A percentile compares a stretch with the other conserved stretches of the same genome.
Conservation (phyloP, 306 rosid species). For the Phaseolus lunatus region DNA sequence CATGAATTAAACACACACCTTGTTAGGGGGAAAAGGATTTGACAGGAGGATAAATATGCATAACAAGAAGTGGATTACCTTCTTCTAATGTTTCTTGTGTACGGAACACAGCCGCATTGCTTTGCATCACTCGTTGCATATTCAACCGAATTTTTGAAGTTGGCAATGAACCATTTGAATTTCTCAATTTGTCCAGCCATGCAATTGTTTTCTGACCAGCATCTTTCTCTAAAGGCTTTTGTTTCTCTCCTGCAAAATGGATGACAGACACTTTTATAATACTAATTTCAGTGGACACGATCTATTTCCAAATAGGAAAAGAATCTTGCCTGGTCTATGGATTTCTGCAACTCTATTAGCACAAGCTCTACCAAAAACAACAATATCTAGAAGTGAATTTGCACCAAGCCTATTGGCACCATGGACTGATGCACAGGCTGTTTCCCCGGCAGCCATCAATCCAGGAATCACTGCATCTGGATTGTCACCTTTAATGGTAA, state of each 20-base stretch:
- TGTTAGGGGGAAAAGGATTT: background rate
- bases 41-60: background rate
- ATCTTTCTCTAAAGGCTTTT: conserved; percentile 86
- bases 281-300: background rate
- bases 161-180: conserved; percentile 83
- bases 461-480: conserved; percentile 81
- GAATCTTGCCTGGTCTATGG: conserved; percentile 73
- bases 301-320: background rate
- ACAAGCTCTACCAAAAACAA: conserved; percentile 92
- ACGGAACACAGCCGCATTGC: conserved; percentile 97
- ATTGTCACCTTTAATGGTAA: conserved; percentile 73
- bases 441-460: conserved; percentile 93
- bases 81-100: conserved; percentile 93
- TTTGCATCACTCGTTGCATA: conserved; percentile 98
- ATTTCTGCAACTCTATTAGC: conserved; percentile 93
- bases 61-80: conserved; percentile 54
- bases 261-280: conserved; percentile 10
- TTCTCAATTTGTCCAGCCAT: conserved; percentile 92
- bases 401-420: conserved; percentile 98
- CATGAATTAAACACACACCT: conserved; percentile 6
- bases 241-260: conserved; percentile 74
- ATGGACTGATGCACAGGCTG: conserved; percentile 94
- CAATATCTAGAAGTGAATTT: conserved; percentile 91
- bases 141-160: conserved; percentile 86
- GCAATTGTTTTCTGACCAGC: conserved; percentile 94